Evolutionary conservation across 164 flowering plant species (phyloP), one percentile per base, ranked within the genome.

Genomic region (Nymphaea thermarum): DNA sequence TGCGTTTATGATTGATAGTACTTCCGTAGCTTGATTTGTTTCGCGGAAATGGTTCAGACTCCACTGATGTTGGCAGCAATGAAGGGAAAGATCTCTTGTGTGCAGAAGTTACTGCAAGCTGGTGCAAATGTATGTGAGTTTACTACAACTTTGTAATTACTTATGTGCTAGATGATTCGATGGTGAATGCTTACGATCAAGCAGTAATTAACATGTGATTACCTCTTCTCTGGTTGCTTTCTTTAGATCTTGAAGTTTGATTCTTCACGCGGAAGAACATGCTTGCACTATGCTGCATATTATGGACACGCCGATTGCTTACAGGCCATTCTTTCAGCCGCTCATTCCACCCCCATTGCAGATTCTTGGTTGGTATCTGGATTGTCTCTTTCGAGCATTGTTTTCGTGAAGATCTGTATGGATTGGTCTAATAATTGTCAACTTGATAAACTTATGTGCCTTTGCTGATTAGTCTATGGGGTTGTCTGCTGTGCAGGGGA

Each of bases 51-150:
- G 75, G 14, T 74, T 65, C 72, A 94, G 99, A 88, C 99, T 80
- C 99, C 99, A 11, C 79, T 94, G 45, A 94, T 94, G 99, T 69
- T 94, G 83, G 98, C 99, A 69, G 96, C 96, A 77, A 90, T 87
- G 91, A 88, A 90, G 70, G 98, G 98, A 64, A 90, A 82, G 79
- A 82, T 88, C 73, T 65, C 85, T 11, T 94, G 96, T 66, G 86
- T 91, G 75, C 70, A 78, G 61, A 91, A 83, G 80, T 91, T 94
- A 18, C 80, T 91, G 47, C 81, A 88, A 77, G 86, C 90, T 43
- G 96, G 90, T 47, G 97, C 97, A 5, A 91, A 94, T 86, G 99
- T 94, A 79, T 64, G 88, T 72, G 15, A 66, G 25, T 67, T 25
- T 11, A 42, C 17, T 45, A 70, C 36, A 61, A 43, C 4, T 44